These are phyloP conservation scores for Aspergillus luchuensis DNA, from an alignment of 2,329 filamentous ascomycete species.

Conservation along the genomic window DNA sequence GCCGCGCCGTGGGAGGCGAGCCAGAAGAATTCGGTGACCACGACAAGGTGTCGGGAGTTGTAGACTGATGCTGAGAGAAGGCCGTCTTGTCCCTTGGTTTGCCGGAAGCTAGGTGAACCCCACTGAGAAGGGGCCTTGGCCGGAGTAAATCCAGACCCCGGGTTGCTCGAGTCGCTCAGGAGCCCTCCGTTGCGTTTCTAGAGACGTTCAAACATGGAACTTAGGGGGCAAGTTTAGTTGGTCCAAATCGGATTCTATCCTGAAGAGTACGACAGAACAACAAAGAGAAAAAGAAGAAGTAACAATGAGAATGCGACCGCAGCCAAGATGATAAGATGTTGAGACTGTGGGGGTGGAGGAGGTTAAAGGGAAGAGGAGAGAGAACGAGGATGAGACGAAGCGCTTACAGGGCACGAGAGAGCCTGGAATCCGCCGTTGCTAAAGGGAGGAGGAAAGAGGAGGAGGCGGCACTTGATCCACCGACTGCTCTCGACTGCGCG, in stretches of 20 bases:
- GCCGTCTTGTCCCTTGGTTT: background rate
- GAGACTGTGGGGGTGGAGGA: slow-evolving; percentile 6
- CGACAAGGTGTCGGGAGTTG: slow-evolving; percentile 37
- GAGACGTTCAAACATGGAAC: slow-evolving; percentile 9
- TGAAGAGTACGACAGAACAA: background rate
- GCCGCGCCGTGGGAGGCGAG: slow-evolving; percentile 50
- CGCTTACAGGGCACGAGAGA: slow-evolving; percentile 17
- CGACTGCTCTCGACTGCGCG: background rate
- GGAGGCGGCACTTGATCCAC: background rate
- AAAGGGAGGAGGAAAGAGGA: background rate
- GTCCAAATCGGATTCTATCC: background rate
- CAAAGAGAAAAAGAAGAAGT: slow-evolving; percentile 1
- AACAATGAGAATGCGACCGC: background rate
- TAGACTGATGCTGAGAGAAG: slow-evolving; percentile 4
- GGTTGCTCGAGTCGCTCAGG: slow-evolving; percentile 20
- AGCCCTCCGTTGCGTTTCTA: slow-evolving; percentile 15
- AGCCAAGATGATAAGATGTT: background rate
- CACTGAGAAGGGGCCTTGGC: slow-evolving; percentile 13
- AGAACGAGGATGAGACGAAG: slow-evolving; percentile 16
- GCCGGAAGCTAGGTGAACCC: slow-evolving; percentile 3
- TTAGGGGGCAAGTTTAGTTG: background rate
- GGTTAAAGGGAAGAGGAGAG: slow-evolving; percentile 19
- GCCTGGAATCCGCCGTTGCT: slow-evolving; percentile 4
- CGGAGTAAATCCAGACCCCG: slow-evolving; percentile 19
- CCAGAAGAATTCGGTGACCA: slow-evolving; percentile 30